Conservation (phyloP, 164 flowering plant species). For the Paratinospora sagittata region DNA sequence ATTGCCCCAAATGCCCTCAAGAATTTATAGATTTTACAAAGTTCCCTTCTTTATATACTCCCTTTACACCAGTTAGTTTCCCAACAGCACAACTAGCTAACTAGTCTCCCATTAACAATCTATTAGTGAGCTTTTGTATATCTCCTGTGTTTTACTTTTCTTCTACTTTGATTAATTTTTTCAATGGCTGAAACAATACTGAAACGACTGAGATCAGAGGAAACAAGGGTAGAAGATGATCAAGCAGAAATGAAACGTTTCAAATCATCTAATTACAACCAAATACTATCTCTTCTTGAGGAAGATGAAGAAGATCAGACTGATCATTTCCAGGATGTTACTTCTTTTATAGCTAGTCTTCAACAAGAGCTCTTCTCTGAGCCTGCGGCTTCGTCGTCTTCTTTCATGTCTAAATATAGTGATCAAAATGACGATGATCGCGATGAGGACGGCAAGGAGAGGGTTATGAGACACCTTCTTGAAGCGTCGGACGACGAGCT, state of each 20-base stretch:
- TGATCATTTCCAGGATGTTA: slow-evolving; percentile 25
- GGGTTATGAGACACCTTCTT: slow-evolving; percentile 55
- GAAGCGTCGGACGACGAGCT: slow-evolving; percentile 87
- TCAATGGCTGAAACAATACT: slow-evolving; percentile 31
- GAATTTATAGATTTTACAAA: neutral
- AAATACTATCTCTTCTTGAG: slow-evolving; percentile 38
- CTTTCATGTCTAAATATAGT: neutral
- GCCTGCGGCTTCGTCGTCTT: neutral
- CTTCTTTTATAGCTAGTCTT: slow-evolving; percentile 36
- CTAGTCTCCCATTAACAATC: slow-evolving; percentile 18
- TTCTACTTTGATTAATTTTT: neutral
- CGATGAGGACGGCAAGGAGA: slow-evolving; percentile 8
- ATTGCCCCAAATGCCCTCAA: neutral
- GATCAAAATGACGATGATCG: neutral
- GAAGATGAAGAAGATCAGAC: slow-evolving; percentile 46
- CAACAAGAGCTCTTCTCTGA: slow-evolving; percentile 39
- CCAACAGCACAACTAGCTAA: neutral
- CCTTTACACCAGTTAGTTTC: slow-evolving; percentile 4
- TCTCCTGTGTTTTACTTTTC: neutral
- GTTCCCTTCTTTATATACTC: neutral
- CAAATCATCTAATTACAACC: slow-evolving; percentile 26
- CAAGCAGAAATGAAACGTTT: slow-evolving; percentile 28
- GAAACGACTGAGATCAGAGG: slow-evolving; percentile 38
- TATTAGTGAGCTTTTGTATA: slow-evolving; percentile 6
- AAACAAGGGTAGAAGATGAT: slow-evolving; percentile 7